These are phyloP conservation scores for Colletotrichum limetticola DNA, from an alignment of 2,329 filamentous ascomycete species.

Conservation along the genomic window DNA sequence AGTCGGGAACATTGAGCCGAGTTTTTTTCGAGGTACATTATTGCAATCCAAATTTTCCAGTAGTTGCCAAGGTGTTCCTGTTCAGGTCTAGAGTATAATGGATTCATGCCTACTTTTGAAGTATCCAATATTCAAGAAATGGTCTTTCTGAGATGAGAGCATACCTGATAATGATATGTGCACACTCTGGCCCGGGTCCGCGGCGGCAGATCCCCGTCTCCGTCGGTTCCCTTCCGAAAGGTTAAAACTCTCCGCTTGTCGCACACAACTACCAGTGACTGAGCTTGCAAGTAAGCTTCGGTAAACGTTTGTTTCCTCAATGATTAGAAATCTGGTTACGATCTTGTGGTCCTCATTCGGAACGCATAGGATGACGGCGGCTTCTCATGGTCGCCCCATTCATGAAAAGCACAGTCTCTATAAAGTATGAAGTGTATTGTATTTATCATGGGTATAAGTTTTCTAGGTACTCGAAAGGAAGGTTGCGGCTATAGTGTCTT, in stretches of 20 bases:
- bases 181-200: background rate
- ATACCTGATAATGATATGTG: no score
- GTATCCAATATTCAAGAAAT: no score
- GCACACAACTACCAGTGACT: background rate
- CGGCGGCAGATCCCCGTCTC: background rate
- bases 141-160: no score
- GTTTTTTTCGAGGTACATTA: background rate
- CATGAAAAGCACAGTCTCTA: background rate
- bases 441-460: constrained; percentile 13
- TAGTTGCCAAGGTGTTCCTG: background rate
- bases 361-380: no score
- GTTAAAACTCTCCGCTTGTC: background rate
- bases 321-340: no score
- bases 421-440: background rate
- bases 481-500: background rate
- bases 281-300: no score
- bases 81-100: no score
- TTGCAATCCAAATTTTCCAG: background rate
- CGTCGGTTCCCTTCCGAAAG: background rate
- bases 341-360: no score
- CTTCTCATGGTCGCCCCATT: no score
- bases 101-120: no score
- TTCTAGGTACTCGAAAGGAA: constrained; percentile 25
- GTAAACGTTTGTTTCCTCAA: no score
- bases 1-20: background rate